Evolutionary conservation across 805 yeast genomes (phyloP).

Genomic region (Yamadazyma takamatsuzukensis): DNA sequence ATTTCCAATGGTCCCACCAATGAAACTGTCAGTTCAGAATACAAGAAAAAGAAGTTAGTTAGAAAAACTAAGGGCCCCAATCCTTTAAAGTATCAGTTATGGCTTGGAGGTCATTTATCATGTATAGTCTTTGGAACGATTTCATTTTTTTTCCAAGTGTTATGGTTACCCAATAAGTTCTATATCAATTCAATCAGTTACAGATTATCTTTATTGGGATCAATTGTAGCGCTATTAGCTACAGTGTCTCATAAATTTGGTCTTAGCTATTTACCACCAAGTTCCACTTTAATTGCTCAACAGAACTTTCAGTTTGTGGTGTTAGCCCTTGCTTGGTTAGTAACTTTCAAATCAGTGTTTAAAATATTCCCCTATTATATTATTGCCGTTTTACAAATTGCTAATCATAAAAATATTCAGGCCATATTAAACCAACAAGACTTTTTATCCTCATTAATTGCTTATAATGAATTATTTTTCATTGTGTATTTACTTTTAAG

Average conservation of each 20-base stretch:
- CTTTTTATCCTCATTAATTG: constrained; percentile 44
- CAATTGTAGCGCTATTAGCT: constrained; percentile 47
- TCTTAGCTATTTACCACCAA: constrained; percentile 52
- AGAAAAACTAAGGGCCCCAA: constrained; percentile 24
- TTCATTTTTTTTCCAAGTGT: constrained; percentile 31
- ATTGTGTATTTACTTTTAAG: constrained; percentile 53
- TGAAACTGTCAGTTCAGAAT: too few species aligned
- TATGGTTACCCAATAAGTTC: constrained; percentile 36
- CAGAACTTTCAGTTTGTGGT: constrained; percentile 71
- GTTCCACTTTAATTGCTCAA: constrained; percentile 62
- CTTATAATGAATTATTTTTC: constrained; percentile 58
- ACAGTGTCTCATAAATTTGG: constrained; percentile 60
- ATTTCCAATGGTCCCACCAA: too few species aligned
- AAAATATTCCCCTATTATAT: constrained; percentile 60
- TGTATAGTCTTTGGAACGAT: constrained; percentile 46
- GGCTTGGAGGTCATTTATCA: constrained; percentile 56
- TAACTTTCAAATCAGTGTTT: constrained; percentile 62
- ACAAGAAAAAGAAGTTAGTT: constrained; percentile 29
- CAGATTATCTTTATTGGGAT: constrained; percentile 55
- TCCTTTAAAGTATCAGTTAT: constrained; percentile 43
- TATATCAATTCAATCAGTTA: constrained; percentile 51
- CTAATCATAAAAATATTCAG: constrained; percentile 35
- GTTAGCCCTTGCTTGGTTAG: constrained; percentile 55
- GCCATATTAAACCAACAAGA: constrained; percentile 36
- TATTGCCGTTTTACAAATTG: constrained; percentile 56